phyloP scores from a whole-genome alignment of 2,329 filamentous ascomycete genomes.

The Botrytis byssoidea region DNA sequence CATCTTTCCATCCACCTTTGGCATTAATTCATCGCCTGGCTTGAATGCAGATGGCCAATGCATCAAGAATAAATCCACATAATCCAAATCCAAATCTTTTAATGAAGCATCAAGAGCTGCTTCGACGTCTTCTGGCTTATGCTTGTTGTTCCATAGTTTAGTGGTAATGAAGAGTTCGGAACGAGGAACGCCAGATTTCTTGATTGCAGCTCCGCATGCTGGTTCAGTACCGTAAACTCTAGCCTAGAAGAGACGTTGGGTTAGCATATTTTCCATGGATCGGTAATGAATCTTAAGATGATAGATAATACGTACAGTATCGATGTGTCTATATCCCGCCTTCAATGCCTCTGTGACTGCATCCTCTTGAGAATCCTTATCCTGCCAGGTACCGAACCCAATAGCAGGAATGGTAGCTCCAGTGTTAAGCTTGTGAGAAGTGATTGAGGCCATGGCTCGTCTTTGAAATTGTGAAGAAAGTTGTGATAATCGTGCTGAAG shows the following conservation, averaged over 20 bases:
- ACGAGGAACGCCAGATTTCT: slow-evolving; percentile 60
- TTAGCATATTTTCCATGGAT: not conserved
- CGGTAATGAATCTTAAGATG: not conserved
- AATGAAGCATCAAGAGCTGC: slow-evolving; percentile 67
- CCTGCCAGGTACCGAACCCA: slow-evolving; percentile 47
- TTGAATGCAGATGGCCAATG: slow-evolving; percentile 85
- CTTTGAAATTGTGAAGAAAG: slow-evolving; percentile 26
- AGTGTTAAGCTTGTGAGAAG: slow-evolving; percentile 40
- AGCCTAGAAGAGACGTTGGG: slow-evolving; percentile 66
- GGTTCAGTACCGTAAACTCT: slow-evolving; percentile 82
- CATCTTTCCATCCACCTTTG: slow-evolving; percentile 41
- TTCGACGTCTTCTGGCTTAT: slow-evolving; percentile 59
- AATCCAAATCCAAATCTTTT: slow-evolving; percentile 71
- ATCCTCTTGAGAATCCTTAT: slow-evolving; percentile 43
- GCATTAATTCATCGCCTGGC: slow-evolving; percentile 51
- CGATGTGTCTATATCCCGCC: slow-evolving; percentile 53
- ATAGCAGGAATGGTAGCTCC: slow-evolving; percentile 42
- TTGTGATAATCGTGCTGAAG: slow-evolving; percentile 12
- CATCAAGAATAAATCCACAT: slow-evolving; percentile 78
- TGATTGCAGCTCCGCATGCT: slow-evolving; percentile 68
- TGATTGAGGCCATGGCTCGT: slow-evolving; percentile 27
- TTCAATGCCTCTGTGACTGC: slow-evolving; percentile 43
- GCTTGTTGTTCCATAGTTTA: slow-evolving; percentile 73
- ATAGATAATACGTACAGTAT: slow-evolving; percentile 33
- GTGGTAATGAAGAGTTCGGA: slow-evolving; percentile 65